These are phyloP conservation scores for Quercus bicolor DNA, from an alignment of 306 rosid genomes.

Conservation along the genomic window DNA sequence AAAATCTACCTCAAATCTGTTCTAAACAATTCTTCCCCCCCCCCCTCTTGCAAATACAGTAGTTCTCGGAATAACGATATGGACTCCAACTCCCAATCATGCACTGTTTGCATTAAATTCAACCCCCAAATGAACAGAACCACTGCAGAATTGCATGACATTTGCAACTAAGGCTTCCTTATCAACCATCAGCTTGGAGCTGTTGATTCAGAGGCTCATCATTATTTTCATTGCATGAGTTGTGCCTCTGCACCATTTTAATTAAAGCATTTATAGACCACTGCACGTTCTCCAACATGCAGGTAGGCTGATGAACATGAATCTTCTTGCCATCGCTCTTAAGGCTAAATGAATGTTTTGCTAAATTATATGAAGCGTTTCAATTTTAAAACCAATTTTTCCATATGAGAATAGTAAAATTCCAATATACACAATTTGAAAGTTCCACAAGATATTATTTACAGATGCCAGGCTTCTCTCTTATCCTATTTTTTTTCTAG, in stretches of 20 bases:
- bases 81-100: too few species aligned
- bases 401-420: not conserved
- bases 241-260: not conserved
- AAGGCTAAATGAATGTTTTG: too few species aligned
- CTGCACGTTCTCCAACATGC: not conserved
- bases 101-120: too few species aligned
- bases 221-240: not conserved
- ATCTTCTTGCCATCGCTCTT: too few species aligned
- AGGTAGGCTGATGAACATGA: not conserved
- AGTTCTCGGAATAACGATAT: too few species aligned
- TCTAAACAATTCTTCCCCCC: too few species aligned
- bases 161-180: too few species aligned
- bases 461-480: not conserved
- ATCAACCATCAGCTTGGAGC: not conserved
- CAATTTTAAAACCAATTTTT: not conserved
- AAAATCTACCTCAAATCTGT: too few species aligned
- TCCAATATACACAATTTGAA: not conserved
- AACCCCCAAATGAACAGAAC: too few species aligned
- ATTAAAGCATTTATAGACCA: not conserved
- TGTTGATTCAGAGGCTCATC: not conserved
- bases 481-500: not conserved
- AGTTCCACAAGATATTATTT: not conserved
- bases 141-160: too few species aligned
- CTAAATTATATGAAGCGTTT: not conserved
- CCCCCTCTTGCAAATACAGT: too few species aligned